Base-by-base conservation (phyloP, 495 filamentous ascomycete genomes). In the Hypomontagnella submonticulosa region DNA sequence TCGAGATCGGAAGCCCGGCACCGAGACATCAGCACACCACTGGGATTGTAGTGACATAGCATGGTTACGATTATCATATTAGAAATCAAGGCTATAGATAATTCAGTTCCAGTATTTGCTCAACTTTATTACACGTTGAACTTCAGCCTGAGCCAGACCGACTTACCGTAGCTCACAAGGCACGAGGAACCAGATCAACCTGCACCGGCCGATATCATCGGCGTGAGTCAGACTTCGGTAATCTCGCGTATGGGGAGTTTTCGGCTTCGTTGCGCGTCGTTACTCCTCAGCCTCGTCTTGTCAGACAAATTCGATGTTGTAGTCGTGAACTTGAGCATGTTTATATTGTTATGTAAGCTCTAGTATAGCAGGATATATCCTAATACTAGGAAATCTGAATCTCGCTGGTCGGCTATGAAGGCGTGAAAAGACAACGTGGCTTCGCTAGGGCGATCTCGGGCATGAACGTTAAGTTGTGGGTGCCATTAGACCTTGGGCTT, bases 361-460 rank as follows among this genome's bases (percentile, higher is more conserved):
- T 9, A 40, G 30, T 15, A 27, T 38, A 13, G 1, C 4, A 20
- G 27, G 11, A 4, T 3, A 5, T 19, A 10, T 40, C 18, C 10
- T 10, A 7, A 5, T 15, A 6, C 54, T 60, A 30, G 23, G 18
- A 15, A 5, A 4, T 1, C 15, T 13, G 34, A 49, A 72, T 66
- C 11, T 72, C 70, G 6, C 52, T 72, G 15, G 70, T 61, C 3
- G 66, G 61, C 19, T 66, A 64, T 10, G 66, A 70, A 20, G 62
- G 54, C 6, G 38, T 64, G 18, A 0, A 19, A 4, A 64, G 46
- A 33, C 70, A 72, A 33, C 70, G 53, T 30, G 63, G 18, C 23
- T 67, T 72, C 55, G 42, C 70, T 10, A 72, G 64, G 42, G 70
- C 70, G 2, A 67, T 70, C 11, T 62, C 70, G 2, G 49, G 16